A percentile compares a stretch with the other conserved stretches of the same genome.
These are phyloP conservation scores for Trebouxiophyceae sp. DNA, from an alignment of 163 green algal species.

Conservation along the genomic window DNA sequence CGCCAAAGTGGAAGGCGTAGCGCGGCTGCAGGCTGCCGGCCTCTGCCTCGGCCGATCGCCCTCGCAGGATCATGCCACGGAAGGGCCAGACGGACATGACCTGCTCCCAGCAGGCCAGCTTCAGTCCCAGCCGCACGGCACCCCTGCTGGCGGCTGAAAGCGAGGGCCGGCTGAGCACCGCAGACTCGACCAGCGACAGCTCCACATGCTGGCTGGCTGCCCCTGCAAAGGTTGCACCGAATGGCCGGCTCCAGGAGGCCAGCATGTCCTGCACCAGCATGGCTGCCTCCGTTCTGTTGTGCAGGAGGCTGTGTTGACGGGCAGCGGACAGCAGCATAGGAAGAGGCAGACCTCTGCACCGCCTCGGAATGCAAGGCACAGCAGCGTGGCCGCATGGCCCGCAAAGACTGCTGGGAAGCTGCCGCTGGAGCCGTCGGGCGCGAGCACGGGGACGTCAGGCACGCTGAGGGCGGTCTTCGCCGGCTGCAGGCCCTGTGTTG, in stretches of 20 bases:
- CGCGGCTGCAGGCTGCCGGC: constrained; percentile 6
- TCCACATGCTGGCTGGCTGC: constrained; percentile 16
- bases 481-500: constrained; percentile 9
- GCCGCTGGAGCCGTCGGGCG: too few species aligned
- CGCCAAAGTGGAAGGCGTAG: constrained; percentile 34
- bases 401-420: too few species aligned
- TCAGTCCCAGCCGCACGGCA: too few species aligned
- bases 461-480: too few species aligned
- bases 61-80: constrained; percentile 24
- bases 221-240: constrained; percentile 9
- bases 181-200: constrained; percentile 20
- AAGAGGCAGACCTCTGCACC: constrained; percentile 17
- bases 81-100: constrained; percentile 43
- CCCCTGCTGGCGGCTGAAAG: not conserved
- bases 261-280: constrained; percentile 35
- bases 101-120: too few species aligned
- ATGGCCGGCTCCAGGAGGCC: constrained; percentile 30
- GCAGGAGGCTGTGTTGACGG: too few species aligned
- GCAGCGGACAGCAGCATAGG: too few species aligned
- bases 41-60: constrained; percentile 6
- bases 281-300: too few species aligned
- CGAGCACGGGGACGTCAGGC: too few species aligned
- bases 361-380: constrained; percentile 43
- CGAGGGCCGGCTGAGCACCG: constrained; percentile 3
- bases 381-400: constrained; percentile 12